These are phyloP conservation scores for Aaosphaeria arxii DNA, from an alignment of 2,329 filamentous ascomycete species.

Conservation along the genomic window DNA sequence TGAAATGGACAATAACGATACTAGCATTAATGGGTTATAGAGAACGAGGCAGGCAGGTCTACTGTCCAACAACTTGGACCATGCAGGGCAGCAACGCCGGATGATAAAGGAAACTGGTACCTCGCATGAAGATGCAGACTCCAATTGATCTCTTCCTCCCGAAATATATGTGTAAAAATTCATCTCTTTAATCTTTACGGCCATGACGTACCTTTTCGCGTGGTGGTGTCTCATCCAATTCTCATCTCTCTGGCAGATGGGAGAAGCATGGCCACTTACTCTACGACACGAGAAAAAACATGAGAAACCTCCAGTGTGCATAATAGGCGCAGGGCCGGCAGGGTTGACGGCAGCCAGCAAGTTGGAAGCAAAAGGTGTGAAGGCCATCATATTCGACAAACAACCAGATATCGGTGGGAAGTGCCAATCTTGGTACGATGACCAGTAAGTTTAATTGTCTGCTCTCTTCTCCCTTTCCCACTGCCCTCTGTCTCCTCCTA, in stretches of 20 bases:
- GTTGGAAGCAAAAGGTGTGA: slow-evolving; percentile 33
- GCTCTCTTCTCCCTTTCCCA: background rate
- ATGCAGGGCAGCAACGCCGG: background rate
- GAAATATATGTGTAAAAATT: no score
- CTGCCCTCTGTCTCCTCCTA: no score
- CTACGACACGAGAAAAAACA: slow-evolving; percentile 5
- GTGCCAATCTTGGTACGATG: slow-evolving; percentile 37
- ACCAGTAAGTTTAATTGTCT: slow-evolving; percentile 25
- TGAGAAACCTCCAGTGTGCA: slow-evolving; percentile 31
- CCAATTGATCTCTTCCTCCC: background rate
- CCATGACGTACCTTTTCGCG: background rate
- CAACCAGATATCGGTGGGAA: slow-evolving; percentile 35
- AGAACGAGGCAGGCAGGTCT: background rate
- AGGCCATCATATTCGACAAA: slow-evolving; percentile 35
- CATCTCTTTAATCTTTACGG: no score
- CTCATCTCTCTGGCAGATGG: slow-evolving; percentile 17
- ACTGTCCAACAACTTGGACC: slow-evolving; percentile 6
- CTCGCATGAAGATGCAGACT: background rate
- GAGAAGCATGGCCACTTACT: slow-evolving; percentile 23
- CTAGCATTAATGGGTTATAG: no score
- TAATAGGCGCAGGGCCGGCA: slow-evolving; percentile 37
- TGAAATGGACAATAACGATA: slow-evolving; percentile 7
- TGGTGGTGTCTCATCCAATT: slow-evolving; percentile 18
- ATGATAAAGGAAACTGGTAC: background rate
- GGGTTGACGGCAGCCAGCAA: slow-evolving; percentile 32